Evolutionary conservation across 164 flowering plant genomes (phyloP), one percentile per base, ranked within the genome.

Genomic region (Protea cynaroides): DNA sequence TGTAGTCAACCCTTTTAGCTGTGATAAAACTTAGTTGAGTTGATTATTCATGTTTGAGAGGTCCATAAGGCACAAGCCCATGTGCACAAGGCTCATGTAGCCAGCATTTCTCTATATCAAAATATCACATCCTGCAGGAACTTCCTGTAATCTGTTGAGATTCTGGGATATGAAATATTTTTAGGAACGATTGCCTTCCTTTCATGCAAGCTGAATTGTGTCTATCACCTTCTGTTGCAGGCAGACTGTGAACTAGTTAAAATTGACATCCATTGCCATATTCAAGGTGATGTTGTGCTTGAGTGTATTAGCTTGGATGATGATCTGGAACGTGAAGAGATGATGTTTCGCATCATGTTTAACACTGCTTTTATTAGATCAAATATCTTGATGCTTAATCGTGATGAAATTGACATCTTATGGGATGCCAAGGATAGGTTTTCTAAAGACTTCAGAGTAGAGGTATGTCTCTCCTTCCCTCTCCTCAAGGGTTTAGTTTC

Each of bases 271-370:
- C 77, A 86, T 61, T 85, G 96, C 74, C 87, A 83, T 69, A 73
- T 88, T 67, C 92, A 86, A 86, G 99, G 99, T 61, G 99, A 94
- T 79, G 83, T 94, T 67, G 94, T 94, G 63, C 71, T 94, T 9
- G 99, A 94, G 82, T 91, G 97, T 71, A 73, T 87, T 61, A 79
- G 68, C 78, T 79, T 91, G 71, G 73, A 81, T 64, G 88, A 80
- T 65, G 96, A 87, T 74, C 61, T 77, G 76, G 90, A 84, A 43
- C 82, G 76, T 49, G 96, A 88, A 67, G 78, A 68, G 69, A 83
- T 92, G 92, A 85, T 89, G 82, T 92, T 91, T 44, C 81, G 96
- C 21, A 83, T 79, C 67, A 84, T 87, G 92, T 94, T 94, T 65
- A 89, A 88, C 74, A 88, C 97, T 24, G 91, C 96, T 55, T 94